Base-by-base conservation (phyloP, 2,329 filamentous ascomycete species). In the Penicillium sp. region DNA sequence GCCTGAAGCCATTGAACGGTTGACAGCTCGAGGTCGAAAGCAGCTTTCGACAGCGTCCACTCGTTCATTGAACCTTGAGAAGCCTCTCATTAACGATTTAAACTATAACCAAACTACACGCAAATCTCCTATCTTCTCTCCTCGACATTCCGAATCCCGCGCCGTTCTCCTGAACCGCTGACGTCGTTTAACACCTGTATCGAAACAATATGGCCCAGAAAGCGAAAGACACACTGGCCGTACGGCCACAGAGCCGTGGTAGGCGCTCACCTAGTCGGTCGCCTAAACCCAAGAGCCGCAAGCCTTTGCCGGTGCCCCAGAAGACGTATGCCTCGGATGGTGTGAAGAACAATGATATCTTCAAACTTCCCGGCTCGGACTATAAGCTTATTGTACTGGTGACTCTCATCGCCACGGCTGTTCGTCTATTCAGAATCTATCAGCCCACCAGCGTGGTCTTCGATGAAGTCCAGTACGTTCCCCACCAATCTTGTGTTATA, bases 401-500 rank as follows among this genome's bases (percentile, higher is more conserved):
- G 65, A 96, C 91, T 51, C 66, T 92, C 19, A 68, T 97, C 62
- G 90, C 90, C 50, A 83, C 89, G 55, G 79, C 88, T 64, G 91
- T 99, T 65, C 90, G 94, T 64, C 79, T 97, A 63, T 99, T 96
- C 82, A 88, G 91, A 72, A 97, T 99, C 79, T 97, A 96, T 75
- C 91, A 97, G 75, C 94, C 94, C 56, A 89, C 87, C 70, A 97
- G 93, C 70, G 94, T 99, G 61, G 94, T 99, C 66, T 99, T 99
- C 75, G 94, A 99, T 77, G 94, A 99, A 81, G 94, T 99, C 75
- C 94, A 99, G 92, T 96, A 86, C 75, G 91, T 87, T 58, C 25
- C 56, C 55, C 19, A 33, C 53, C 49, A 23, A 41, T 49, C 6
- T 27, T 15, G 27, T 53, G 36, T 19, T 55, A 23, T 25, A 45